These are phyloP conservation scores for Auricularia cornea DNA, from an alignment of 768 basidiomycete species.

Conservation along the genomic window DNA sequence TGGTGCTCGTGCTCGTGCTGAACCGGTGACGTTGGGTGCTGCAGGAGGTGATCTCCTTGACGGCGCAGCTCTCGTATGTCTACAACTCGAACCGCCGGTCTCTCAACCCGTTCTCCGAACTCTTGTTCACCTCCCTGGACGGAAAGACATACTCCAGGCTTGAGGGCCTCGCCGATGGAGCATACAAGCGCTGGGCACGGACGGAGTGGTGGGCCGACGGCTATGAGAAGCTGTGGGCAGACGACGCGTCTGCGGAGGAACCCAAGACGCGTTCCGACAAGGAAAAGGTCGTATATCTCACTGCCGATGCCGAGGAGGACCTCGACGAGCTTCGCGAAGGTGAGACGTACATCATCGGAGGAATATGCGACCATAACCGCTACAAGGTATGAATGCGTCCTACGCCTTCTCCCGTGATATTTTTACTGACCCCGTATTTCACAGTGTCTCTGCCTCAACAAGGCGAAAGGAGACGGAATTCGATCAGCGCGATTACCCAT, in stretches of 20 bases:
- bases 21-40: too few species aligned
- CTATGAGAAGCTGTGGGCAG: constrained; percentile 61
- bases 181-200: constrained; percentile 71
- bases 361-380: constrained; percentile 91
- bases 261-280: constrained; percentile 18
- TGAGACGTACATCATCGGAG: constrained; percentile 89
- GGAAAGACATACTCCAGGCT: constrained; percentile 59
- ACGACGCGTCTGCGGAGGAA: constrained; percentile 7
- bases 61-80: constrained; percentile 80
- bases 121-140: constrained; percentile 76
- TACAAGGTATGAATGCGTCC: constrained; percentile 72
- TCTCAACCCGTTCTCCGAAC: constrained; percentile 50
- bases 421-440: background rate
- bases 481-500: constrained; percentile 90
- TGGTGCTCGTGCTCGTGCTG: too few species aligned
- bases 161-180: constrained; percentile 54
- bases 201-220: constrained; percentile 79
- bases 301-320: constrained; percentile 87
- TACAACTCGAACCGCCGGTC: constrained; percentile 82
- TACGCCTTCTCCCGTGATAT: background rate
- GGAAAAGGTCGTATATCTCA: constrained; percentile 75
- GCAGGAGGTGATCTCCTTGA: constrained; percentile 86
- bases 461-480: constrained; percentile 65
- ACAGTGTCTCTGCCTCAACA: constrained; percentile 84
- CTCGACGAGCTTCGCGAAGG: constrained; percentile 72